Conservation (phyloP, 208 protist species). For the Polymyxa betae region DNA sequence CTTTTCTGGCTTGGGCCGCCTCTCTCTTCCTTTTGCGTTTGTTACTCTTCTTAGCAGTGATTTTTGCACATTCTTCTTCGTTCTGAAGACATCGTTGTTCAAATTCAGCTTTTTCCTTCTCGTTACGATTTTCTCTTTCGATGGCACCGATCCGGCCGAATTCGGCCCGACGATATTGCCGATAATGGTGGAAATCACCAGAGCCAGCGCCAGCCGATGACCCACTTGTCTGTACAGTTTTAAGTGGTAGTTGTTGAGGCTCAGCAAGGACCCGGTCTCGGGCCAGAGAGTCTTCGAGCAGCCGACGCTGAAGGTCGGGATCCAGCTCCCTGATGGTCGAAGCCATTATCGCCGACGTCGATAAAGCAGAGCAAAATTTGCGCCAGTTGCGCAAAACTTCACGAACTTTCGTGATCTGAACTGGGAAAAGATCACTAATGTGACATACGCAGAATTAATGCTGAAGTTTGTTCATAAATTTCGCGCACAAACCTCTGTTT, state of each 20-base stretch:
- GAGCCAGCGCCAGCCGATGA: not conserved
- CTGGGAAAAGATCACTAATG: too few relatives aligned
- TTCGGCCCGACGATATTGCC: constrained; percentile 10
- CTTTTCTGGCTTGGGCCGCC: not conserved
- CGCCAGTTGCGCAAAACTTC: too few relatives aligned
- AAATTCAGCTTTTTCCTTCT: constrained; percentile 3
- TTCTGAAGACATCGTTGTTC: not conserved
- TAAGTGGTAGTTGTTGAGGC: not conserved
- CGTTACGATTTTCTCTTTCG: not conserved
- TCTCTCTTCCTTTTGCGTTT: constrained; percentile 1
- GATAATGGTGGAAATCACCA: constrained; percentile 48
- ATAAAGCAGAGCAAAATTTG: too few relatives aligned
- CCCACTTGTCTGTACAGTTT: not conserved
- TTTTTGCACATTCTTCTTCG: not conserved
- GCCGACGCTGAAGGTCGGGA: not conserved
- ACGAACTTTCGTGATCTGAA: too few relatives aligned
- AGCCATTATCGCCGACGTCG: too few relatives aligned
- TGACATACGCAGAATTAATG: too few relatives aligned
- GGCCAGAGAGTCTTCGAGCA: not conserved
- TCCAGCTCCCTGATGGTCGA: too few relatives aligned
- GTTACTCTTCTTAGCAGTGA: not conserved
- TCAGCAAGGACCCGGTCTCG: not conserved
- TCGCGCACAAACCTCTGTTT: too few relatives aligned
- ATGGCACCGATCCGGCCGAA: not conserved
- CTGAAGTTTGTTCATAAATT: too few relatives aligned